These are phyloP conservation scores for Eucalyptus cladocalyx DNA, from an alignment of 345 rosid species.

Conservation along the genomic window DNA sequence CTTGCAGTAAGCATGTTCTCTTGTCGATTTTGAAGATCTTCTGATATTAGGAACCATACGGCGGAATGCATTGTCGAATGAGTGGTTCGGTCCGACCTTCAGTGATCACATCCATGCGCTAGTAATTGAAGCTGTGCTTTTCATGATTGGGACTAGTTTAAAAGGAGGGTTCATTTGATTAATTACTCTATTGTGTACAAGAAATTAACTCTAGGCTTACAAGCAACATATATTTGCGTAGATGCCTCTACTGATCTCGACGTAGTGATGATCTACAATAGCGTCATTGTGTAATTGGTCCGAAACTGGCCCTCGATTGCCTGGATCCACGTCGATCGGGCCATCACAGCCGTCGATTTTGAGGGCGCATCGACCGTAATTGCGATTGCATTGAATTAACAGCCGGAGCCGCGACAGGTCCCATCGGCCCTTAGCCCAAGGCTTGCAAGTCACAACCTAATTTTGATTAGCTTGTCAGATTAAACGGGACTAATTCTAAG, in stretches of 20 bases:
- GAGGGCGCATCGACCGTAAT: neutral
- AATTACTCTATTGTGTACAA: neutral
- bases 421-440: neutral
- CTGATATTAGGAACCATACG: neutral
- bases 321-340: neutral
- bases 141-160: neutral
- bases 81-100: neutral
- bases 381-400: neutral
- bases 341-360: neutral
- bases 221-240: neutral
- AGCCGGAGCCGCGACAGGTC: neutral
- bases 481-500: neutral
- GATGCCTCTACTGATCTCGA: neutral
- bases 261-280: neutral
- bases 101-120: neutral
- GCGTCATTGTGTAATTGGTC: neutral
- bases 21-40: neutral
- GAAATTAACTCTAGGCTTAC: neutral
- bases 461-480: neutral
- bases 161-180: neutral
- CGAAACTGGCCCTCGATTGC: neutral
- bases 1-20: neutral
- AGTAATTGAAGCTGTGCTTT: neutral
- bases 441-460: neutral
- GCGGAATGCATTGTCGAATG: neutral